These are phyloP conservation scores for Rhodotorula sp. DNA, from an alignment of 1,284 basidiomycete genomes.

Conservation along the genomic window DNA sequence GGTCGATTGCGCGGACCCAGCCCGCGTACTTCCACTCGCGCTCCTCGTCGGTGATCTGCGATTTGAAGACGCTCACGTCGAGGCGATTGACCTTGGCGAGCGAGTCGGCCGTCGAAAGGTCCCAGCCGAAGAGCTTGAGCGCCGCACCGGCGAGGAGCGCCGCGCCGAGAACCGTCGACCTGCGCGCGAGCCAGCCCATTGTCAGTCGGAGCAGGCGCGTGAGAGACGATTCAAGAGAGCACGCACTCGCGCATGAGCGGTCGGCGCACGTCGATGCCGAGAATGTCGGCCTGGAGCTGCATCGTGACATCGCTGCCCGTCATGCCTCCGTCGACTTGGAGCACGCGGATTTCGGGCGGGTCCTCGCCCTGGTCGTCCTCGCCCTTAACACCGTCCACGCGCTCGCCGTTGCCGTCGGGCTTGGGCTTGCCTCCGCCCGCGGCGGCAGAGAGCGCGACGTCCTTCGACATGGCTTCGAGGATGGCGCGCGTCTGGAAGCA, in stretches of 20 bases:
- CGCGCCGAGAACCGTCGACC: constrained; percentile 93
- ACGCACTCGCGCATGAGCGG: constrained; percentile 94
- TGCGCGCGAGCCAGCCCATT: constrained; percentile 46
- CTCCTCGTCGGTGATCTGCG: constrained; percentile 59
- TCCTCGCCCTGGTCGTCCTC: constrained; percentile 13
- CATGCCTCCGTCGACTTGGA: constrained; percentile 49
- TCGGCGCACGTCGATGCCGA: constrained; percentile 85
- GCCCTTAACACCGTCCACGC: background rate
- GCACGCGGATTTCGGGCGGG: constrained; percentile 25
- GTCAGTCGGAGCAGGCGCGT: background rate
- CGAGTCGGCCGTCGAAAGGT: constrained; percentile 79
- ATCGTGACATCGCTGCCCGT: constrained; percentile 68
- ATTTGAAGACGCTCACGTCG: constrained; percentile 71
- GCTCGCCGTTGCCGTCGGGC: background rate
- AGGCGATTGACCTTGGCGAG: constrained; percentile 86
- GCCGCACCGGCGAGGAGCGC: constrained; percentile 93
- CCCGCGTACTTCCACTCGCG: constrained; percentile 58
- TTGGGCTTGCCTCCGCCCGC: background rate
- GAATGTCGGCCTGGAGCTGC: constrained; percentile 88
- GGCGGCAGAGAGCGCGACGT: constrained; percentile 56
- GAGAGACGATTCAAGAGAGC: background rate
- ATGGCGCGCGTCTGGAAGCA: constrained; percentile 85
- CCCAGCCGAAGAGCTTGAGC: constrained; percentile 90
- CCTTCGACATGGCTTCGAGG: constrained; percentile 87
- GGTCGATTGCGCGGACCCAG: constrained; percentile 82